Conservation (phyloP, 805 yeast species). For the Kodamaea restingae region DNA sequence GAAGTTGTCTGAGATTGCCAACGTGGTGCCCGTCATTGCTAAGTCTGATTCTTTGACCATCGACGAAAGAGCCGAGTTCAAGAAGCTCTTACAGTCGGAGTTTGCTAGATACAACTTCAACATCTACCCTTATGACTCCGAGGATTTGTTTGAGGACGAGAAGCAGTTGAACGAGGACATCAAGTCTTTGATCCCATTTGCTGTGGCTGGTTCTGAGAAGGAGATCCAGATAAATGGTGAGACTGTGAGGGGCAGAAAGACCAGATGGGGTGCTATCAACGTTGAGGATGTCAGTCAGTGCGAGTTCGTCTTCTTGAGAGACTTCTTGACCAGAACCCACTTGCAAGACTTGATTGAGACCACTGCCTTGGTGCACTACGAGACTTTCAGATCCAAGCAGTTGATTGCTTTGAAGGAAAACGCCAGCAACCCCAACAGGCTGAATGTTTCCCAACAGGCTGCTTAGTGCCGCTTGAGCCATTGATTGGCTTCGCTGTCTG, state of each 20-base stretch:
- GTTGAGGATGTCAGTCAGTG: slow-evolving; percentile 94
- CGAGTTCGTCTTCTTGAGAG: slow-evolving; percentile 91
- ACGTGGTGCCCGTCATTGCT: slow-evolving; percentile 93
- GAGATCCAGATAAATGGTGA: slow-evolving; percentile 75
- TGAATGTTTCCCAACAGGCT: slow-evolving; percentile 19
- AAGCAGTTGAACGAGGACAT: slow-evolving; percentile 70
- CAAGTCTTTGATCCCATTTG: slow-evolving; percentile 80
- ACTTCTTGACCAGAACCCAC: slow-evolving; percentile 91
- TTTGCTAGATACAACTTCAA: slow-evolving; percentile 67
- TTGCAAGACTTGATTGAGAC: slow-evolving; percentile 94
- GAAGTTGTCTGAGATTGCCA: slow-evolving; percentile 82
- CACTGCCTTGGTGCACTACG: slow-evolving; percentile 84
- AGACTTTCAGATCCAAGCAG: slow-evolving; percentile 89
- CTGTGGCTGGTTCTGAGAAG: slow-evolving; percentile 86
- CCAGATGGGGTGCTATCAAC: slow-evolving; percentile 90
- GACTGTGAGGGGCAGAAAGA: slow-evolving; percentile 82
- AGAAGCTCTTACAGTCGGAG: slow-evolving; percentile 72
- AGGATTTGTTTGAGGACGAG: slow-evolving; percentile 67
- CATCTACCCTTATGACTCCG: slow-evolving; percentile 79
- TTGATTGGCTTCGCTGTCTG: slow-evolving; percentile 1
- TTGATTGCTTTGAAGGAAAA: slow-evolving; percentile 90
- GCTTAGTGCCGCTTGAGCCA: background rate
- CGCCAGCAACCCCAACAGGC: slow-evolving; percentile 50
- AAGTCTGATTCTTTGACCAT: slow-evolving; percentile 87
- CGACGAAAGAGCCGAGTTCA: slow-evolving; percentile 76